Evolutionary conservation across 805 yeast species (phyloP), one percentile per base, ranked within the genome.

Genomic region (Blastobotrys muscicola): DNA sequence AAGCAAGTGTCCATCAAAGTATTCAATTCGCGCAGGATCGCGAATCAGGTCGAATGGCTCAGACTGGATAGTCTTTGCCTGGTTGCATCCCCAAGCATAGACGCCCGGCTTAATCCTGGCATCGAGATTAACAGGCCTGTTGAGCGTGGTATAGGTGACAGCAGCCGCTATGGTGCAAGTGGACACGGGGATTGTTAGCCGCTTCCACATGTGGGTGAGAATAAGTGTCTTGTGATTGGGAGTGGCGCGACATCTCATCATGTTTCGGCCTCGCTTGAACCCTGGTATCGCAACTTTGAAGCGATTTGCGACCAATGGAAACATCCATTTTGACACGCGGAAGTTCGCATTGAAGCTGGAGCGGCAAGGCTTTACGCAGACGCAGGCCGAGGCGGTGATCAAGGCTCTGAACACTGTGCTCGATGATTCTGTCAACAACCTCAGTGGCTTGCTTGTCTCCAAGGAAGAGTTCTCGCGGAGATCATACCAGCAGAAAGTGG

Each of bases 401-500:
- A 70, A 69, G 34, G 77, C 87, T 3, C 78, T 92, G 48, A 70
- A 81, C 33, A 70, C 73, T 38, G 86, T 95, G 0, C 74, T 90
- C 26, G 79, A 80, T 54, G 92, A 85, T 50, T 92, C 95, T 3
- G 78, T 87, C 29, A 72, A 74, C 15, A 76, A 82, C 44, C 79
- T 86, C 20, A 78, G 89, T 8, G 71, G 80, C 33, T 82, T 82
- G 56, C 66, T 90, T 45, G 94, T 90, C n/a, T 77, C 87, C 20
- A 81, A 86, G 53, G 96, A 87, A 53, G 78, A 81, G 36, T 71
- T 90, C 37, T 78, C 85, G 29, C 79, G 87, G 51, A 75, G 87
- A 57, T 82, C 95, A 3, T 92, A 92, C 62, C 95, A 90, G 60
- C 97, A 92, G 56, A 85, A 90, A 54, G 97, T 92, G 29, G 97